These are phyloP conservation scores for Chlamydomonas eustigma DNA, from an alignment of 139 green algal species.

Conservation along the genomic window DNA sequence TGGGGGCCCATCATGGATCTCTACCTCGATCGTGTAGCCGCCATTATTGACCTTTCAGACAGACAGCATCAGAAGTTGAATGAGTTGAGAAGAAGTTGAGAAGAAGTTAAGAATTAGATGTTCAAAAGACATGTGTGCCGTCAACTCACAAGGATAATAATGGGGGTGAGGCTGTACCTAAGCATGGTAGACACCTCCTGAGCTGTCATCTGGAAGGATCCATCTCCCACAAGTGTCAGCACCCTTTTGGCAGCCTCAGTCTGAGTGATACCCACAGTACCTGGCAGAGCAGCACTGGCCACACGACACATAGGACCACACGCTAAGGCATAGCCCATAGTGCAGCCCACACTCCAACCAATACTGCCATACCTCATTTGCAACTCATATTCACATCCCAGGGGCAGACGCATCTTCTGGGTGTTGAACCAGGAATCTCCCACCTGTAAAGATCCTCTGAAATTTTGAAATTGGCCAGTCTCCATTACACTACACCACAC, in stretches of 20 bases:
- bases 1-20: conserved; percentile 67
- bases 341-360: conserved; percentile 75
- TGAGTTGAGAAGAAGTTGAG: neutral
- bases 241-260: conserved; percentile 44
- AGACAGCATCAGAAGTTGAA: neutral
- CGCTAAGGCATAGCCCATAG: conserved; percentile 49
- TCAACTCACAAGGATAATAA: conserved; percentile 66
- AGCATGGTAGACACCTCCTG: conserved; percentile 78
- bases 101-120: neutral
- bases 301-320: neutral
- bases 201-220: conserved; percentile 59
- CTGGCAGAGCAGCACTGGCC: neutral
- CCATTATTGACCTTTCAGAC: conserved; percentile 68
- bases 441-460: too few species aligned
- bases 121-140: too few species aligned
- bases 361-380: conserved; percentile 76
- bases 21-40: conserved; percentile 69
- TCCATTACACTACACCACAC: too few species aligned
- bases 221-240: conserved; percentile 74
- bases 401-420: conserved; percentile 69
- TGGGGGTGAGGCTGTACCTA: conserved; percentile 51
- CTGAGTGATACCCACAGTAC: neutral
- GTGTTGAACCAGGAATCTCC: conserved; percentile 82
- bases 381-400: conserved; percentile 59
- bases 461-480: too few species aligned